Percentiles rank a stretch among this genome's conserved stretches.
Conservation (phyloP, 345 rosid genomes). For the Aurinia saxatilis region DNA sequence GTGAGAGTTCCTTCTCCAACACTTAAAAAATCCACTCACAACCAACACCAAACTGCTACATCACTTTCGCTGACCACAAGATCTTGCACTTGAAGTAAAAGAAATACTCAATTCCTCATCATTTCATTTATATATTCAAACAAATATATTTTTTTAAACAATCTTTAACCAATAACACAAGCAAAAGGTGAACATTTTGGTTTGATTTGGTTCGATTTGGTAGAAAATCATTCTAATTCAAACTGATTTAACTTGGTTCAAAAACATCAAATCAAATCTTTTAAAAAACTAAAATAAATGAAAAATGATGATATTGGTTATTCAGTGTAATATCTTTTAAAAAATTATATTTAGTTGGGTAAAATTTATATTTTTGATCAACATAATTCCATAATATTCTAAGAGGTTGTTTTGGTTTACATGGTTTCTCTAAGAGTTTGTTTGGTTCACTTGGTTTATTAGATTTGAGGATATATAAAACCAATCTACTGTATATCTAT, state of each 20-base stretch:
- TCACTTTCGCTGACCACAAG: slow-evolving; percentile 18
- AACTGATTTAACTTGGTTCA: neutral
- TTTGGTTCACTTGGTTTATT: neutral
- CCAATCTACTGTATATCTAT: neutral
- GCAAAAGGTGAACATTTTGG: neutral
- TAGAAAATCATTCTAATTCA: neutral
- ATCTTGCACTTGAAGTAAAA: slow-evolving; percentile 31
- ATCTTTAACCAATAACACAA: neutral
- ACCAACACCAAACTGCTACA: slow-evolving; percentile 26
- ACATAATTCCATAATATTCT: too few species aligned
- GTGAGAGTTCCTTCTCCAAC: slow-evolving; percentile 25
- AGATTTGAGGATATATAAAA: neutral
- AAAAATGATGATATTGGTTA: neutral
- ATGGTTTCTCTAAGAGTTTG: too few species aligned
- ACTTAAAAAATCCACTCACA: slow-evolving; percentile 26
- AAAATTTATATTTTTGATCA: too few species aligned
- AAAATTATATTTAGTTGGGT: too few species aligned
- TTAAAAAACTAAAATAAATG: too few species aligned
- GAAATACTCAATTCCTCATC: slow-evolving; percentile 20
- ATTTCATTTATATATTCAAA: too few species aligned
- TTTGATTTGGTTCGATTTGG: neutral
- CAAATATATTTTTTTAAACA: too few species aligned
- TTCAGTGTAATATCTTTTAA: too few species aligned
- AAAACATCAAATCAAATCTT: too few species aligned
- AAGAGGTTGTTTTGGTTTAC: too few species aligned